Evolutionary conservation across 371 early-diverging fungal genomes (phyloP).

Genomic region (Rhizomucor pusillus): DNA sequence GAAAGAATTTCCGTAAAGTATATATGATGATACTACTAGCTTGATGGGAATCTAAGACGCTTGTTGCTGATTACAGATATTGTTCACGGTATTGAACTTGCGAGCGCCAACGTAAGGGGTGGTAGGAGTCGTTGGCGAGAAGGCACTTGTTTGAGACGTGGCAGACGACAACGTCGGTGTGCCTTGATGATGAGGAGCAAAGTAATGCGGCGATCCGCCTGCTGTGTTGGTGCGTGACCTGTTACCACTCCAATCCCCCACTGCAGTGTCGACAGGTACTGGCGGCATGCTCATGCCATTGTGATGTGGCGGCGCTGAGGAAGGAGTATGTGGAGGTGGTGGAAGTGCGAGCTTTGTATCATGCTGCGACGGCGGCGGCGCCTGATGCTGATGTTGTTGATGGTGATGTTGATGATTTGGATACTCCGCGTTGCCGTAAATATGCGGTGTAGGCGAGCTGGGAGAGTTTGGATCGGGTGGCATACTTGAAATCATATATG

Average conservation of each 20-base stretch:
- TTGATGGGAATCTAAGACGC: not conserved
- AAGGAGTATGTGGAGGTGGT: too few relatives aligned
- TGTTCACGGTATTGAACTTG: conserved; percentile 4
- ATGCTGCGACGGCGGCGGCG: too few relatives aligned
- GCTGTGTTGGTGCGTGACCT: not conserved
- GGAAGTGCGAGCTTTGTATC: too few relatives aligned
- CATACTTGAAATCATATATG: not conserved
- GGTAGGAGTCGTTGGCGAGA: conserved; percentile 17
- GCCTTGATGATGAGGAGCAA: not conserved
- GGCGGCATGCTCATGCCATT: too few relatives aligned
- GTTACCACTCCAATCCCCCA: not conserved
- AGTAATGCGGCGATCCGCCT: too few relatives aligned
- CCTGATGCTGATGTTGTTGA: too few relatives aligned
- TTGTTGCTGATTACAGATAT: conserved; percentile 6
- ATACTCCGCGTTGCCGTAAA: too few relatives aligned
- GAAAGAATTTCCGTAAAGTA: too few relatives aligned
- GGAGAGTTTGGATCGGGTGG: conserved; percentile 3
- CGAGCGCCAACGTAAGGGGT: conserved; percentile 13
- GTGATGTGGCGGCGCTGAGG: too few relatives aligned
- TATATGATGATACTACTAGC: too few relatives aligned
- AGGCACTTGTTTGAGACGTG: conserved; percentile 14
- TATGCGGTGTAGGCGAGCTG: conserved; percentile 2
- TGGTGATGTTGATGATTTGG: too few relatives aligned
- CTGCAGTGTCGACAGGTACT: not conserved
- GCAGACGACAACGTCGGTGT: conserved; percentile 11